A percentile compares a stretch with the other conserved stretches of the same genome.
Conservation (phyloP, 139 green algal genomes). For the Tetraselmis striata region DNA sequence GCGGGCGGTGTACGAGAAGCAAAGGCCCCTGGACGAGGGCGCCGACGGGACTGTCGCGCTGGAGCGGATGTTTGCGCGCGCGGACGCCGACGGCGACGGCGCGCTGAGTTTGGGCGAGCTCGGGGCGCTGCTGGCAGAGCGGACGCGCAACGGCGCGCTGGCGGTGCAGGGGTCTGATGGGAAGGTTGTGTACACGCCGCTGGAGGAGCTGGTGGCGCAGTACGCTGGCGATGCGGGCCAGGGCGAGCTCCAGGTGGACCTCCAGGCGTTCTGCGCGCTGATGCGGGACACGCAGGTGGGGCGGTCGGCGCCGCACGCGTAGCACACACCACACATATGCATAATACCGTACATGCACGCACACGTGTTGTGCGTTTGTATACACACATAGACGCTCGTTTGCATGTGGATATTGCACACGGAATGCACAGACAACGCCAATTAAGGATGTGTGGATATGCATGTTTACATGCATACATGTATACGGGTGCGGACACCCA, state of each 20-base stretch:
- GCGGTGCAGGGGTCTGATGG: background rate
- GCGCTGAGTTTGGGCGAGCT: background rate
- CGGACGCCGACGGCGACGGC: background rate
- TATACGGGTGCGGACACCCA: too few species aligned
- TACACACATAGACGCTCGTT: too few species aligned
- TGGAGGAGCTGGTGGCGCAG: background rate
- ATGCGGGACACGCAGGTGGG: background rate
- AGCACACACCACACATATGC: background rate
- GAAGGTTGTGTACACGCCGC: background rate
- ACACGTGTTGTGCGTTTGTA: too few species aligned
- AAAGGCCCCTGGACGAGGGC: too few species aligned
- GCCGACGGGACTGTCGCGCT: too few species aligned
- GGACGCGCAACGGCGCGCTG: background rate
- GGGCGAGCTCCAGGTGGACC: background rate
- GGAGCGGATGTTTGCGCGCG: background rate
- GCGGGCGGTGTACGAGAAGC: too few species aligned
- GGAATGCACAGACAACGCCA: too few species aligned
- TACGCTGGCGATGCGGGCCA: background rate
- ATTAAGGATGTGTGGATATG: too few species aligned
- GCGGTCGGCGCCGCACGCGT: background rate
- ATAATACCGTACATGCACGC: too few species aligned
- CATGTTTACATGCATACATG: too few species aligned
- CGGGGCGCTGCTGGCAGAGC: background rate
- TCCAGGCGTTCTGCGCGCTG: background rate
- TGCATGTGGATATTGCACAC: too few species aligned